These are phyloP conservation scores for Oryza coarctata DNA, from an alignment of 176 grass and related monocot genomes.

Conservation along the genomic window DNA sequence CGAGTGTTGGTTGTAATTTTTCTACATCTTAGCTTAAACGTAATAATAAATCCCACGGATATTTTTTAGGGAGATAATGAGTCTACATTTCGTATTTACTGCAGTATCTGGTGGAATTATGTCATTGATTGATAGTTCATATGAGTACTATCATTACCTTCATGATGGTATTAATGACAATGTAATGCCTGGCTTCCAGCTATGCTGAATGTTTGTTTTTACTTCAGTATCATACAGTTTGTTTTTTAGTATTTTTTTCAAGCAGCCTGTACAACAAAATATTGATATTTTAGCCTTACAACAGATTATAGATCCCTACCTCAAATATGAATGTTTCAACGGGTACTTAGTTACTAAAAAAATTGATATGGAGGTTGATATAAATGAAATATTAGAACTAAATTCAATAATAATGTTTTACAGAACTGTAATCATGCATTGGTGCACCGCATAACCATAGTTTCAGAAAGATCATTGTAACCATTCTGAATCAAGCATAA, in stretches of 20 bases:
- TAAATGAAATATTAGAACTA: background rate
- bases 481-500: background rate
- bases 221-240: background rate
- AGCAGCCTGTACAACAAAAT: background rate
- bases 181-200: conserved; percentile 45
- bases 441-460: background rate
- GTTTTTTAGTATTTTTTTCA: conserved; percentile 8
- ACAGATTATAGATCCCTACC: background rate
- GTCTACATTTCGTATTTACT: conserved; percentile 35
- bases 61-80: conserved; percentile 19
- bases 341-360: background rate
- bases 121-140: conserved; percentile 86
- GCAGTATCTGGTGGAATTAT: conserved; percentile 82
- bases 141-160: conserved; percentile 98
- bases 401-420: background rate
- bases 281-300: conserved; percentile 1
- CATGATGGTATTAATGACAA: conserved; percentile 83
- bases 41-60: background rate
- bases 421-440: background rate
- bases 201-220: conserved; percentile 21
- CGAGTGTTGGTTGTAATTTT: conserved; percentile 65
- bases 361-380: background rate
- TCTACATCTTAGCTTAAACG: conserved; percentile 16
- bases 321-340: background rate
- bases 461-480: background rate